Evolutionary conservation across 345 rosid genomes (phyloP), one percentile per base, ranked within the genome.

Genomic region (Salix brachista): DNA sequence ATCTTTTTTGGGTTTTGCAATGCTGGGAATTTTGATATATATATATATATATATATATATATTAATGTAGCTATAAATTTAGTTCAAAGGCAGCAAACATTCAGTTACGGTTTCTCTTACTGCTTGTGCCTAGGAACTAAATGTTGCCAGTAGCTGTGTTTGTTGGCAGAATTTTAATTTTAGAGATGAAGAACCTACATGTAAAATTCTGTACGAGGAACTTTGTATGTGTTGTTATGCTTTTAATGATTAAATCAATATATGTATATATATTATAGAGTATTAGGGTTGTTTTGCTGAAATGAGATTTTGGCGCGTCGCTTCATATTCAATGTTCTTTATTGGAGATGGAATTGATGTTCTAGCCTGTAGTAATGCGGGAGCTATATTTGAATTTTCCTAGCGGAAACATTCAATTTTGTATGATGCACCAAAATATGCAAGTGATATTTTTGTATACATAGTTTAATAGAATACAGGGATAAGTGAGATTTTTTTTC

Each of bases 301-400:
- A 13, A 19, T 21, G 25, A 54, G 21, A 54, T 54, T 21, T 7
- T 54, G 60, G 60, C 12, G 4, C 50, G 1, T 46, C 18, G 44
- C n/a, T 56, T 64, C 62, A 52, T 36, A 44, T 34, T 39, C 69
- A 42, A 37, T 50, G 65, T 46, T 32, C 21, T 67, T 13, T 50
- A 23, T 69, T 68, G 81, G 77, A 65, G 52, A 56, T 6, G 61
- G 65, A 44, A 70, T 67, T 37, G 8, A 41, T 69, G 41, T 23
- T 58, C 41, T 73, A 73, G 21, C 21, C 58, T 16, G 41, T 39
- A n/a, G 32, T 16, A 58, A 73, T 61, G 66, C 37, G 64, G 44
- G 23, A 44, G 56, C 25, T 17, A 30, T 26, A 26, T n/a, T 67
- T 60, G 28, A 16, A 25, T 60, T 44, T 50, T 25, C 46, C 25